Conservation (phyloP, 2,329 filamentous ascomycete species). For the Grosmannia penicillata region DNA sequence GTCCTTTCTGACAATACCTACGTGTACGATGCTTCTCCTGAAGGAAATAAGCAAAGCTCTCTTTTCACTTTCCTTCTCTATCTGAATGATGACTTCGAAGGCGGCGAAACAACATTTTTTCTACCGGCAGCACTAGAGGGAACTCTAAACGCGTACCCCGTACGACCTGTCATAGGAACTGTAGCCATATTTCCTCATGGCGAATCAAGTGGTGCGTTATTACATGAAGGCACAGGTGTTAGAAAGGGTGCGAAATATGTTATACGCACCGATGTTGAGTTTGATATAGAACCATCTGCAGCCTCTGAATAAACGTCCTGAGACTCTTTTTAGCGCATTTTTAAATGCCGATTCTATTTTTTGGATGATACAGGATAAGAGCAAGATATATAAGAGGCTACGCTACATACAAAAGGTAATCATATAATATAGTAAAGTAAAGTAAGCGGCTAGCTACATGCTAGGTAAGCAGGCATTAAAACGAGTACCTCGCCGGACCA, state of each 20-base stretch:
- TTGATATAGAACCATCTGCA: slow-evolving; percentile 40
- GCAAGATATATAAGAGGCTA: too few species aligned
- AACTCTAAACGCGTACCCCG: slow-evolving; percentile 52
- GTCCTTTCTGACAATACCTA: slow-evolving; percentile 43
- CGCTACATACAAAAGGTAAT: too few species aligned
- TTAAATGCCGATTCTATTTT: too few species aligned
- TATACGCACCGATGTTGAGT: slow-evolving; percentile 56
- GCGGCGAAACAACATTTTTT: slow-evolving; percentile 59
- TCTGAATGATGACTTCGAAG: slow-evolving; percentile 57
- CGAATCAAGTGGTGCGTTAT: slow-evolving; percentile 45
- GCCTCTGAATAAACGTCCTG: too few species aligned
- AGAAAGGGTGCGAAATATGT: slow-evolving; percentile 53
- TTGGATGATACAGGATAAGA: too few species aligned
- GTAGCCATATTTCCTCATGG: slow-evolving; percentile 58
- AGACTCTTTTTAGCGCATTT: too few species aligned
- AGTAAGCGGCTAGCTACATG: too few species aligned
- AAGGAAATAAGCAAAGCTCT: slow-evolving; percentile 45
- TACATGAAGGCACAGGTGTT: slow-evolving; percentile 60
- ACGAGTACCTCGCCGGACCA: too few species aligned
- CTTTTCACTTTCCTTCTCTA: slow-evolving; percentile 57
- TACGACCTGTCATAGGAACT: slow-evolving; percentile 53
- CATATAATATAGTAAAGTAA: too few species aligned
- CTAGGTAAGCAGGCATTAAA: too few species aligned
- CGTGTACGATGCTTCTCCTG: slow-evolving; percentile 50
- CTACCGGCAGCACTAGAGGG: slow-evolving; percentile 49